phyloP scores from a whole-genome alignment of 805 yeast species.

The Metschnikowia lachancei region DNA sequence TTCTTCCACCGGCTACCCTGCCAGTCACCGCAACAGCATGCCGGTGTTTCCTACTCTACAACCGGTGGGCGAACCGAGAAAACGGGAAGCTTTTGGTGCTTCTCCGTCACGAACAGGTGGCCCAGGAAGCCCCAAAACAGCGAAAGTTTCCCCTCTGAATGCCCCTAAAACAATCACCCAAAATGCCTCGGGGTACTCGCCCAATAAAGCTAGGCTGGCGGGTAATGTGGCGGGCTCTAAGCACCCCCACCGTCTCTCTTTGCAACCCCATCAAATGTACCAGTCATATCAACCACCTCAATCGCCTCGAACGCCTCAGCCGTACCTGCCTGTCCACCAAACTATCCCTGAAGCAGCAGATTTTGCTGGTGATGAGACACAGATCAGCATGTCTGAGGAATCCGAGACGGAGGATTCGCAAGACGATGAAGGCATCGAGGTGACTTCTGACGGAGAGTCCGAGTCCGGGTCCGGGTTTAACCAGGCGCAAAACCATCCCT shows the following conservation, averaged over 20 bases:
- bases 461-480: slow-evolving; percentile 2
- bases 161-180: no score
- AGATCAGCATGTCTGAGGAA: slow-evolving; percentile 4
- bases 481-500: slow-evolving; percentile 23
- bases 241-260: no score
- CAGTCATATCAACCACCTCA: no score
- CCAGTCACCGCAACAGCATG: slow-evolving; percentile 9
- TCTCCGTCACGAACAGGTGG: not conserved
- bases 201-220: no score
- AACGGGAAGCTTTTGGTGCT: not conserved
- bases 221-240: no score
- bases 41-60: not conserved
- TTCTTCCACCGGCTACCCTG: not conserved
- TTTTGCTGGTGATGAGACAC: slow-evolving; percentile 1
- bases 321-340: not conserved
- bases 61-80: not conserved
- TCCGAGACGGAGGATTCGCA: slow-evolving; percentile 5
- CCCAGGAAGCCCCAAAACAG: no score
- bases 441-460: slow-evolving; percentile 12
- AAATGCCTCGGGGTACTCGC: no score
- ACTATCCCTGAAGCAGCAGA: not conserved
- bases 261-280: no score
- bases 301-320: no score
- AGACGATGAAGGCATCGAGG: slow-evolving; percentile 9
- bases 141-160: no score